Conservation (phyloP, 257 asterid genomes). For the Solanum chiquidenum region DNA sequence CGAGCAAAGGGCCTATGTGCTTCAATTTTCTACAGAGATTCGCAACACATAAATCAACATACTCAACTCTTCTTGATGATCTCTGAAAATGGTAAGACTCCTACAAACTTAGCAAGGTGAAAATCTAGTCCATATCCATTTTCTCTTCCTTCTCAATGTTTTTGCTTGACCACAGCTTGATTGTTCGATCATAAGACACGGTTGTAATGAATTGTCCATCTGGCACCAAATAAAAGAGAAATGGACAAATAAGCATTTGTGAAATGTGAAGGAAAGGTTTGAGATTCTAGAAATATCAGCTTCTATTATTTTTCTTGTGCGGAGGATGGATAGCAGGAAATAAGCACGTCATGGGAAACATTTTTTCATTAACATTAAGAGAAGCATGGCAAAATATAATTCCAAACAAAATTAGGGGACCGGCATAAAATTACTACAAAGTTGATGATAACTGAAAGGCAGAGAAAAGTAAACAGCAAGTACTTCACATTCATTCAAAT, state of each 20-base stretch:
- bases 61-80: neutral
- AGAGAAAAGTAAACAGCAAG: neutral
- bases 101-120: neutral
- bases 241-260: neutral
- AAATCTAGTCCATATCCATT: constrained; percentile 58
- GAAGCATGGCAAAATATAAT: neutral
- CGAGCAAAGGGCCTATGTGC: neutral
- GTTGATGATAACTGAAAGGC: neutral
- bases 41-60: neutral
- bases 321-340: neutral
- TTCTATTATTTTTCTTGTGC: neutral
- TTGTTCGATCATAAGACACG: constrained; percentile 89
- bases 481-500: neutral
- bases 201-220: constrained; percentile 77
- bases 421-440: neutral
- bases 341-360: neutral
- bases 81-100: neutral
- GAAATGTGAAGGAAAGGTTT: neutral
- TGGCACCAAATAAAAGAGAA: constrained; percentile 11
- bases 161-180: constrained; percentile 74
- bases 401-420: neutral
- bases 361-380: neutral
- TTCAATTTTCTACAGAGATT: neutral
- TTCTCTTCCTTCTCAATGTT: constrained; percentile 46
- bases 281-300: neutral